phyloP scores from a whole-genome alignment of 1,284 basidiomycete genomes.

The Lentinula novae-zelandiae region DNA sequence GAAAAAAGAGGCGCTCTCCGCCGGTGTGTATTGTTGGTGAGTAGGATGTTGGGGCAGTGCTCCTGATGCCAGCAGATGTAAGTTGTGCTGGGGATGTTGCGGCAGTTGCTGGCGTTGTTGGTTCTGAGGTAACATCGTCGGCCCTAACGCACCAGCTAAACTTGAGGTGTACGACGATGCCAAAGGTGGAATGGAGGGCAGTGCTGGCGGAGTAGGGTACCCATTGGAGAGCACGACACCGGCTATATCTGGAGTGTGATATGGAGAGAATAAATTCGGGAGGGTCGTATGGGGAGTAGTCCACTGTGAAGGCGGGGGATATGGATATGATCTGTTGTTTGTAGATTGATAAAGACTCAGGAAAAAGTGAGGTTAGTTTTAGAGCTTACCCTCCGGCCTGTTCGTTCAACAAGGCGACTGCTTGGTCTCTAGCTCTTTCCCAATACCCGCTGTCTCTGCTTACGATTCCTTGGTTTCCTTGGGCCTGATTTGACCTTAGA shows the following conservation, averaged over 20 bases:
- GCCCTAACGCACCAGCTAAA: slow-evolving; percentile 15
- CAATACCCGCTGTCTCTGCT: slow-evolving; percentile 45
- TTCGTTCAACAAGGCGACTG: slow-evolving; percentile 45
- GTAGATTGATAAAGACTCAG: too few species aligned
- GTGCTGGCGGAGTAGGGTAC: slow-evolving; percentile 8
- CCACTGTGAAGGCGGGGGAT: slow-evolving; percentile 20
- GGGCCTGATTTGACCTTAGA: slow-evolving; percentile 36
- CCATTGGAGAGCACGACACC: slow-evolving; percentile 8
- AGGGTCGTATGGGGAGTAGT: background rate
- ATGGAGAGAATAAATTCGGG: background rate
- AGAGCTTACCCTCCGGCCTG: slow-evolving; percentile 41
- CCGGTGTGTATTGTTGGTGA: background rate
- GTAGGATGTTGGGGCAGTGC: background rate
- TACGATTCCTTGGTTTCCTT: slow-evolving; percentile 15
- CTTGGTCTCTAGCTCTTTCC: slow-evolving; percentile 48
- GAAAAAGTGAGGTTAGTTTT: background rate
- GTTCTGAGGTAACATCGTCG: background rate
- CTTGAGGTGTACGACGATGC: slow-evolving; percentile 11
- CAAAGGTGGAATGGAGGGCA: background rate
- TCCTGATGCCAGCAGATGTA: background rate
- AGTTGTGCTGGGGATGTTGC: background rate
- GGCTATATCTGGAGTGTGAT: slow-evolving; percentile 8
- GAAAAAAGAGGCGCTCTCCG: slow-evolving; percentile 6
- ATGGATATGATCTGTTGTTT: slow-evolving; percentile 29
- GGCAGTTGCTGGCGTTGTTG: background rate